These are phyloP conservation scores for Fraxinus cuspidata DNA, from an alignment of 257 asterid genomes.

Conservation along the genomic window DNA sequence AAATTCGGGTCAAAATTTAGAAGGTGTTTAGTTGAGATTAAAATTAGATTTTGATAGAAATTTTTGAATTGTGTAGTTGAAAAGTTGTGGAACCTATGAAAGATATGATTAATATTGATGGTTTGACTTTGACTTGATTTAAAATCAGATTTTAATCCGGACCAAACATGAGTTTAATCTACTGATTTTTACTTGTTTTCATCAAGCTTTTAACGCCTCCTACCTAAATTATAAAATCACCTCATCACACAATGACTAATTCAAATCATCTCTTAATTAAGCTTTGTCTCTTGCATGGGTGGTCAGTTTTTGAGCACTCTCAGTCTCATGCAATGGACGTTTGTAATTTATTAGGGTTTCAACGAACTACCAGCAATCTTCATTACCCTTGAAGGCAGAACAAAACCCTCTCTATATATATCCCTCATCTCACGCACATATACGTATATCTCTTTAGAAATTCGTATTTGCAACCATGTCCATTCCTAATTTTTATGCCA, in stretches of 20 bases:
- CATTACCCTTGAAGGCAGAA: neutral
- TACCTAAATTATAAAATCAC: neutral
- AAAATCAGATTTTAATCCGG: too few relatives aligned
- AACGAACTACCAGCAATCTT: constrained; percentile 31
- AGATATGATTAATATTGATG: too few relatives aligned
- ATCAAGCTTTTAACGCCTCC: neutral
- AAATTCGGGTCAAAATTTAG: neutral
- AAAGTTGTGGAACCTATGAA: too few relatives aligned
- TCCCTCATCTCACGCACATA: neutral
- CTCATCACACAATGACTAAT: neutral
- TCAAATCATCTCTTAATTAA: neutral
- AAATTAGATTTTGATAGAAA: too few relatives aligned
- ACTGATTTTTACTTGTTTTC: neutral
- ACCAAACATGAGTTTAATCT: too few relatives aligned
- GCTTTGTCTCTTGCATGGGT: neutral
- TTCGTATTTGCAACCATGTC: constrained; percentile 23
- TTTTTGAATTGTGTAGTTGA: too few relatives aligned
- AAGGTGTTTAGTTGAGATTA: too few relatives aligned
- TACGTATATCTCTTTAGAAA: neutral
- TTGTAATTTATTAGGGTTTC: constrained; percentile 42
- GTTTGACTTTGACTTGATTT: too few relatives aligned
- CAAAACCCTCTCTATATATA: constrained; percentile 2
- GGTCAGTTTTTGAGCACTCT: neutral
- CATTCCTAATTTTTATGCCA: constrained; percentile 8
- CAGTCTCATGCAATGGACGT: neutral